phyloP scores from a whole-genome alignment of 106 monocot genomes.

The Dendrobium catenatum region DNA sequence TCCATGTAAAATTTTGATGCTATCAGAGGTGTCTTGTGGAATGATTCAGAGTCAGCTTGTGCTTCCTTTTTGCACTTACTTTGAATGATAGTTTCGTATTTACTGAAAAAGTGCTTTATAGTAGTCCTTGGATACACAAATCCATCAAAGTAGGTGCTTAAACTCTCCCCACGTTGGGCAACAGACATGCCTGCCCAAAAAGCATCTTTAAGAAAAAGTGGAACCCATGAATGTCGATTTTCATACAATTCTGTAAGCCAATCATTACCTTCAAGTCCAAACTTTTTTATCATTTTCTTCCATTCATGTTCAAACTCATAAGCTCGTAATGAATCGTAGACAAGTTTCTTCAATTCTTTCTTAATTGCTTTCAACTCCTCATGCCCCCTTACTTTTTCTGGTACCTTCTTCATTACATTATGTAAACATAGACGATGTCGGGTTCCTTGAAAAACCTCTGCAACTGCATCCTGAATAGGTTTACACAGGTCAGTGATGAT shows the following conservation, averaged over 20 bases:
- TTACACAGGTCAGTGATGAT: constrained; percentile 50
- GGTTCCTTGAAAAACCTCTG: constrained; percentile 30
- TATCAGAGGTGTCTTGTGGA: constrained; percentile 30
- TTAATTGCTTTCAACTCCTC: constrained; percentile 49
- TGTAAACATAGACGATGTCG: constrained; percentile 43
- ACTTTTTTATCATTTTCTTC: constrained; percentile 33
- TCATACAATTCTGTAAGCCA: constrained; percentile 59
- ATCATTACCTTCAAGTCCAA: constrained; percentile 38
- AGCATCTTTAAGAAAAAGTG: constrained; percentile 52
- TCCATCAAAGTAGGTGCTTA: constrained; percentile 45
- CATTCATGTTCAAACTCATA: constrained; percentile 50
- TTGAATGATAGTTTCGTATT: constrained; percentile 50
- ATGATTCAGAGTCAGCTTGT: constrained; percentile 49
- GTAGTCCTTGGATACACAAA: constrained; percentile 48
- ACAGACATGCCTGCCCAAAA: constrained; percentile 86
- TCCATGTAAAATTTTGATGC: constrained; percentile 69
- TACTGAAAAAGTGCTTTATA: constrained; percentile 64
- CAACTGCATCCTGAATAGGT: constrained; percentile 36
- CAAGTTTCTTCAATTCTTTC: constrained; percentile 30
- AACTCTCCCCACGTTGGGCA: constrained; percentile 34
- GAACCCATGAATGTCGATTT: constrained; percentile 50
- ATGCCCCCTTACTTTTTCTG: constrained; percentile 41
- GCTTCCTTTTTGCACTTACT: constrained; percentile 51
- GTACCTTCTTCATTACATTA: constrained; percentile 39
- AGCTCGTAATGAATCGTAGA: constrained; percentile 40